phyloP scores from a whole-genome alignment of 768 basidiomycete species.

The Auricularia sp. region DNA sequence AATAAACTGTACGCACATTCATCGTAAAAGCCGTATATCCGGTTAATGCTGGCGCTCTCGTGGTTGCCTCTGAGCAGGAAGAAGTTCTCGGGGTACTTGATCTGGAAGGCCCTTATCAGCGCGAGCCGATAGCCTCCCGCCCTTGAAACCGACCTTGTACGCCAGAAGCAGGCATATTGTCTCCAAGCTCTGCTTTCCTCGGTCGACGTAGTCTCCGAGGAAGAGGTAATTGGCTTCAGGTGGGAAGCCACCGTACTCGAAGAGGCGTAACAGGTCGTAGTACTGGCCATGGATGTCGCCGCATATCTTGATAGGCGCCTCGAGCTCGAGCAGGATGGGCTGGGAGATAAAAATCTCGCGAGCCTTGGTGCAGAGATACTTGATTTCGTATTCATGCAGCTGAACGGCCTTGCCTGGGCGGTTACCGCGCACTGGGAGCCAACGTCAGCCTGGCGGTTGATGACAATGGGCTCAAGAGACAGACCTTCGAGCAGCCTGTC shows the following conservation, averaged over 20 bases:
- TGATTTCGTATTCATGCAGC: slow-evolving; percentile 98
- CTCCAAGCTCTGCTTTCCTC: slow-evolving; percentile 97
- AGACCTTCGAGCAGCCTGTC: slow-evolving; percentile 94
- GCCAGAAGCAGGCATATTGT: slow-evolving; percentile 98
- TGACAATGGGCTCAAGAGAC: not conserved
- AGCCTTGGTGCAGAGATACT: slow-evolving; percentile 96
- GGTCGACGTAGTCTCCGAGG: slow-evolving; percentile 98
- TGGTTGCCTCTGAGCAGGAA: slow-evolving; percentile 99
- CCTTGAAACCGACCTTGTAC: slow-evolving; percentile 53
- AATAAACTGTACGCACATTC: slow-evolving; percentile 63
- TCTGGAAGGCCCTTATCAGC: slow-evolving; percentile 19
- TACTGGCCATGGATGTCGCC: slow-evolving; percentile 99
- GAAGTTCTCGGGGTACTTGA: slow-evolving; percentile 99
- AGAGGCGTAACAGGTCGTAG: slow-evolving; percentile 93
- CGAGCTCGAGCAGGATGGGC: slow-evolving; percentile 93
- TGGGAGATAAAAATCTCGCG: slow-evolving; percentile 99
- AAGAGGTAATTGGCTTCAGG: slow-evolving; percentile 99
- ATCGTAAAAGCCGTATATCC: slow-evolving; percentile 99
- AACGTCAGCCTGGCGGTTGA: not conserved
- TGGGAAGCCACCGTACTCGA: slow-evolving; percentile 98
- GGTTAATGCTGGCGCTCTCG: slow-evolving; percentile 98
- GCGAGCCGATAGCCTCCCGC: too few species aligned
- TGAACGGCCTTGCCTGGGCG: slow-evolving; percentile 97
- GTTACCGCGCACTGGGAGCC: slow-evolving; percentile 79
- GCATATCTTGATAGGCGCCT: slow-evolving; percentile 99